Conservation (phyloP, 352 stramenopile species). For the Salisapilia sapeloensis region DNA sequence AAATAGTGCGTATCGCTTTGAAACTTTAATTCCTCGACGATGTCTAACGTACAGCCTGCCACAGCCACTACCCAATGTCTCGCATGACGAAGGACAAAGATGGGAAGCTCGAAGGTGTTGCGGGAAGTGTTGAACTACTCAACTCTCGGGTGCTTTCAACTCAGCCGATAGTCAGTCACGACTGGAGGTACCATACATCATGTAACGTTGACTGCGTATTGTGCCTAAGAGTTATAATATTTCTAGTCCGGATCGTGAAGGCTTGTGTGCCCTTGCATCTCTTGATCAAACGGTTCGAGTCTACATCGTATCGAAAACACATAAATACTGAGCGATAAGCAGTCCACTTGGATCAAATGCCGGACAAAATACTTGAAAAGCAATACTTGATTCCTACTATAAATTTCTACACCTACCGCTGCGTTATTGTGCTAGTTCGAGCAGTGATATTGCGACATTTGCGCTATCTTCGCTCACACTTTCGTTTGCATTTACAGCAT, state of each 20-base stretch:
- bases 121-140: conserved; percentile 86
- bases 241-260: conserved; percentile 79
- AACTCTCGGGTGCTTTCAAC: conserved; percentile 92
- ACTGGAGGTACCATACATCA: conserved; percentile 73
- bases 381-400: no score
- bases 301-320: conserved; percentile 92
- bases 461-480: no score
- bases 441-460: no score
- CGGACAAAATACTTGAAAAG: no score
- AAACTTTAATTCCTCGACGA: conserved; percentile 4
- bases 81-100: conserved; percentile 77
- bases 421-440: no score
- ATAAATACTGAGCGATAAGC: conserved; percentile 73
- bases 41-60: conserved; percentile 3
- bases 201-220: neutral
- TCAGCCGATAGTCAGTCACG: conserved; percentile 92
- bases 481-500: no score
- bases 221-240: neutral
- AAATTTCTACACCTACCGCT: no score
- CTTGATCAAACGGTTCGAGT: conserved; percentile 92
- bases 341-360: neutral
- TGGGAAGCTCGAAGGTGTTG: conserved; percentile 72
- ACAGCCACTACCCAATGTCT: conserved; percentile 63
- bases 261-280: conserved; percentile 80
- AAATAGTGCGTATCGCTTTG: conserved; percentile 82